These are phyloP conservation scores for Brassica napus DNA, from an alignment of 345 rosid genomes.

Conservation along the genomic window Da-Ae NC_063448.1:12086501-12087000, in stretches of 20 bases:
- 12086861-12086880: not conserved
- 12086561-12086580: too few relatives aligned
- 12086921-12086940: not conserved
- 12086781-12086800: slow-evolving; percentile 24
- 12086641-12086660: too few relatives aligned
- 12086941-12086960: not conserved
- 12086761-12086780: slow-evolving; percentile 12
- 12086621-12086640: too few relatives aligned
- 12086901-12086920: not conserved
- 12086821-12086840: slow-evolving; percentile 23
- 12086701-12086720: too few relatives aligned
- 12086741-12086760: too few relatives aligned
- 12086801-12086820: slow-evolving; percentile 28
- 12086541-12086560: slow-evolving; percentile 7
- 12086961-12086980: too few relatives aligned
- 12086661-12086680: too few relatives aligned
- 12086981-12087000: not conserved
- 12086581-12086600: too few relatives aligned
- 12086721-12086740: too few relatives aligned
- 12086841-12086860: not conserved
- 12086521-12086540: not conserved
- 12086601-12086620: too few relatives aligned
- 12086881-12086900: not conserved
- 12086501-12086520: not conserved
- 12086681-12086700: too few relatives aligned